Base-by-base conservation (phyloP, 192 early-diverging fungal species). In the Coemansia sp. region DNA sequence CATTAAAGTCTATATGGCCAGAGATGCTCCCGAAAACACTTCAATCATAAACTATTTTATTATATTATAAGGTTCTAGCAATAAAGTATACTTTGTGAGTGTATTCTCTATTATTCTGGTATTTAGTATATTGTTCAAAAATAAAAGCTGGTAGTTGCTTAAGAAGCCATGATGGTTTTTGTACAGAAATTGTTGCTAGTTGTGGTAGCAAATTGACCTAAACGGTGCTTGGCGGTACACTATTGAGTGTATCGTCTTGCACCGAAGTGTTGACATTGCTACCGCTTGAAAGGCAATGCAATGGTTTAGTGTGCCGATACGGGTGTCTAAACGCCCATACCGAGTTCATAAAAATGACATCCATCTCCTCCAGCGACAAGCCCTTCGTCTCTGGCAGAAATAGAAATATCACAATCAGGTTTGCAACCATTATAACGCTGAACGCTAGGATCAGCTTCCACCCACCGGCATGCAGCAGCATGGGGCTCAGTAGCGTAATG, bases 351-450 rank as follows among this genome's bases (percentile, higher is more conserved):
- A 90, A 95, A 54, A 95, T 54, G 19, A 75, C 63, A 58, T 94
- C 92, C 81, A 95, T 90, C 42, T 92, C 86, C 68, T 95, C 93
- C 45, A 95, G 82, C 43, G 93, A 84, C 51, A 82, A 66, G 24
- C 88, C 87, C 72, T 88, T 93, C 33, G 92, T 94, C 70, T 94
- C 91, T 35, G 89, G 89, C 65, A 86, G 86, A 53, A 83, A 78
- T 55, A 89, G 58, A 67, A 80, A 88, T 53, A 88, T 81, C 48
- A 87, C 81, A n/a, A 84, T 61, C 47, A 74, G 61, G 68, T 84
- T 81, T 6, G 72, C 69, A 7, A 85, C 67, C 79, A 84, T 84
- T 59, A 86, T 79, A 21, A 60, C 67, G 27, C 81, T 90, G 62
- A 87, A 92, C 38, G 92, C 75, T 61, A 82, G 63, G 69, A 87